Percentiles rank a stretch among this genome's conserved stretches.
phyloP scores from a whole-genome alignment of 2,329 filamentous ascomycete species.

The Pseudofabraea citricarpa region DNA sequence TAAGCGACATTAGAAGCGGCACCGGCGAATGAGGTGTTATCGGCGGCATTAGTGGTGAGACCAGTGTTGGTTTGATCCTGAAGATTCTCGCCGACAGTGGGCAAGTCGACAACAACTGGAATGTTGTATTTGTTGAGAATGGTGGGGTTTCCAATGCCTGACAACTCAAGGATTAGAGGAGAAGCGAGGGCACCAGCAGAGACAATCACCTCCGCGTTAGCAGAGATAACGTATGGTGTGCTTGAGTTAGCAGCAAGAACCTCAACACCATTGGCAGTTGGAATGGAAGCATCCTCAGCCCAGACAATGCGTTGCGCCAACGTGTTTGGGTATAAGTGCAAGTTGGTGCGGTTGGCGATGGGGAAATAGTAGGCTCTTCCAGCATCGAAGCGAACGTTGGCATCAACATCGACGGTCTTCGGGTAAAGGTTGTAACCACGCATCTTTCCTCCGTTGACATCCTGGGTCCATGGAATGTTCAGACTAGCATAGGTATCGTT shows the following conservation, averaged over 20 bases:
- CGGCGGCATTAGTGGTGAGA: constrained; percentile 21
- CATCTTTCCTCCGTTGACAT: constrained; percentile 35
- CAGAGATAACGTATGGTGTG: constrained; percentile 9
- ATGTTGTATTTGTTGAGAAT: constrained; percentile 11
- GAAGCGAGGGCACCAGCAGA: constrained; percentile 19
- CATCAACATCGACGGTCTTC: constrained; percentile 33
- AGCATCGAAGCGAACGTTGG: constrained; percentile 34
- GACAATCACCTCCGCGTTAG: constrained; percentile 25
- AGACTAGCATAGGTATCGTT: constrained; percentile 29
- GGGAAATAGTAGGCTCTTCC: constrained; percentile 38
- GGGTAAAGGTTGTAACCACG: constrained; percentile 34
- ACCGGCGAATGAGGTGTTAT: constrained; percentile 9
- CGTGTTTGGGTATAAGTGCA: constrained; percentile 22
- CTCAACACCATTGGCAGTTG: constrained; percentile 31
- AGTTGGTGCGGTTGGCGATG: constrained; percentile 31
- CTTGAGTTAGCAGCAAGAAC: constrained; percentile 29
- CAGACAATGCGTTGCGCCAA: constrained; percentile 12
- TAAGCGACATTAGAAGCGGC: constrained; percentile 8
- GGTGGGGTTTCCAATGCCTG: constrained; percentile 24
- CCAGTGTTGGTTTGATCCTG: constrained; percentile 24
- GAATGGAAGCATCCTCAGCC: constrained; percentile 6
- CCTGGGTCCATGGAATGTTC: constrained; percentile 29
- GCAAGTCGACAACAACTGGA: constrained; percentile 28
- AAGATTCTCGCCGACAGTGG: constrained; percentile 35
- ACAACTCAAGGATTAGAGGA: constrained; percentile 29